phyloP scores from a whole-genome alignment of 2,329 filamentous ascomycete genomes.

The Alternaria burnsii region DNA sequence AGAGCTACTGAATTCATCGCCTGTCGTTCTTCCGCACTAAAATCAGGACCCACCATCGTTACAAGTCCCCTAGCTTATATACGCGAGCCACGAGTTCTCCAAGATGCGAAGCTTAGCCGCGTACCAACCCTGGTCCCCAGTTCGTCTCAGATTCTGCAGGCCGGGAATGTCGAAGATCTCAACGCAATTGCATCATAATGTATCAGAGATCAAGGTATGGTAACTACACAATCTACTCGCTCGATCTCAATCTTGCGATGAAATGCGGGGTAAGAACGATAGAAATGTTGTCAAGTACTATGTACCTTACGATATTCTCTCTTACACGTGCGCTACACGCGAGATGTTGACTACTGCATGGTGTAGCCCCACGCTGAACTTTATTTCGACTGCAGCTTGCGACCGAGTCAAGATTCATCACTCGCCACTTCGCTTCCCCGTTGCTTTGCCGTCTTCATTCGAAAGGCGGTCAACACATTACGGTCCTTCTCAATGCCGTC shows the following conservation, averaged over 20 bases:
- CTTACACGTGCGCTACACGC: constrained; percentile 1
- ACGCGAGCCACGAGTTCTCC: constrained; percentile 6
- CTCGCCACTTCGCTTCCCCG: not conserved
- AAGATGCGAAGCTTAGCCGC: constrained; percentile 2
- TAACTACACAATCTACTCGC: constrained; percentile 20
- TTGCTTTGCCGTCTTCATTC: not conserved
- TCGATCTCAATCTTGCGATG: not conserved
- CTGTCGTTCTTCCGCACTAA: not conserved
- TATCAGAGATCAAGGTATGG: constrained; percentile 4
- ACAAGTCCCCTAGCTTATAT: constrained; percentile 8
- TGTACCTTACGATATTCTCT: constrained; percentile 6
- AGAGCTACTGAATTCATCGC: not conserved
- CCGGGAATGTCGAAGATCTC: constrained; percentile 4
- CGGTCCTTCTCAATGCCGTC: not conserved
- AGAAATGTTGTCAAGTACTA: not conserved
- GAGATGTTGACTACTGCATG: constrained; percentile 1
- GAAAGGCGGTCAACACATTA: not conserved
- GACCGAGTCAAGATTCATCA: constrained; percentile 8
- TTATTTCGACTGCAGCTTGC: constrained; percentile 6
- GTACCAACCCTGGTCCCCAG: constrained; percentile 7
- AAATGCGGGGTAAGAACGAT: constrained; percentile 6
- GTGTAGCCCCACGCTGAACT: constrained; percentile 1
- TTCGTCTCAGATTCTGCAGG: constrained; percentile 18
- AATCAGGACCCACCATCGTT: constrained; percentile 3
- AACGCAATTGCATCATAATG: not conserved